Evolutionary conservation across 2,329 filamentous ascomycete genomes (phyloP), one percentile per base, ranked within the genome.

Genomic region (Penicillium italicum): DNA sequence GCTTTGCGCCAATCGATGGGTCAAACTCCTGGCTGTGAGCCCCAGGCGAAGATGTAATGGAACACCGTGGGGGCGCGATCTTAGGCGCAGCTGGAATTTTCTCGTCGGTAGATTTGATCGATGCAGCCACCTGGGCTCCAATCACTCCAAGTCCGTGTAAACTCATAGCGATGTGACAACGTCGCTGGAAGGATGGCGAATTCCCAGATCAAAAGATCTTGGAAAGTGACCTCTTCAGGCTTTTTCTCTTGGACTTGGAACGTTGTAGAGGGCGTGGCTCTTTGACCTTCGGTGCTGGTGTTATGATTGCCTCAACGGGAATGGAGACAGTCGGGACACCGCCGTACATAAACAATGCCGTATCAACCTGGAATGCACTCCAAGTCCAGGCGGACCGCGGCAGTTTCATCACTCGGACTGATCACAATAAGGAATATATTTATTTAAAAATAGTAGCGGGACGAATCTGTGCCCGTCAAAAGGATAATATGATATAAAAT

Each of bases 1-100:
- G 72, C 56, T 76, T 76, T 54, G 74, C 74, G 37, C 70, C 72
- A 47, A 67, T 57, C 12, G 62, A 69, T 2, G 74, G 74, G 57
- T 77, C 72, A 62, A 71, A 77, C 6, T 77, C 73, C 38, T 50
- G 52, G 9, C 44, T 42, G 6, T 53, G 44, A 34, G 30, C 37
- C 37, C 51, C 51, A 22, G 62, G 64, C 5, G 62, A 62, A n/a
- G 63, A 65, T 12, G 61, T 60, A 10, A 62, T 37, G 4, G 63
- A 65, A 55, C 38, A 36, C 11, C 55, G 26, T 14, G 59, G 48
- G 1, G 62, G 62, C 2, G 33, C 48, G 12, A 56, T 48, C 12
- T 16, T 52, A 2, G 59, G 55, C 5, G 62, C 49, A 3, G 57
- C 26, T 8, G 56, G 22, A n/a, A 50, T 48, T 44, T 62, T 66